A percentile compares a stretch with the other conserved stretches of the same genome.
phyloP scores from a whole-genome alignment of 2,329 filamentous ascomycete species.

The Trichoderma lentiforme region DNA sequence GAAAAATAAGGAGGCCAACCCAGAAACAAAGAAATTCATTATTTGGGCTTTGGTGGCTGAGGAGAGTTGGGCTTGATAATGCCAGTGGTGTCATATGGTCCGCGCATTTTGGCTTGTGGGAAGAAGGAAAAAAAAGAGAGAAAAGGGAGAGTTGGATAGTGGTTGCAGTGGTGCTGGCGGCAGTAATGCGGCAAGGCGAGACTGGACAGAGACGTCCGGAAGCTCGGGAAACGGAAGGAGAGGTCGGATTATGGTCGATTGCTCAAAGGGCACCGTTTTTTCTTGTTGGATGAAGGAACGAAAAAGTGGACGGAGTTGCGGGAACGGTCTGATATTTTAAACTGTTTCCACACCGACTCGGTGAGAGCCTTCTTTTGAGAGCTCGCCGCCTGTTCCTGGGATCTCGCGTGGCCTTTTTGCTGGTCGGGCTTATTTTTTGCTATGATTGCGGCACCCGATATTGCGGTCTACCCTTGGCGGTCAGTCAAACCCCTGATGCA shows the following conservation, averaged over 20 bases:
- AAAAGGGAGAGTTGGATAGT: not conserved
- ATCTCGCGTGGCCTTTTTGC: slow-evolving; percentile 17
- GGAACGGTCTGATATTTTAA: slow-evolving; percentile 19
- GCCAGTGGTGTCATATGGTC: slow-evolving; percentile 39
- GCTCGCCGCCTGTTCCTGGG: slow-evolving; percentile 10
- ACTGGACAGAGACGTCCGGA: not conserved
- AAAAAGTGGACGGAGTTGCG: slow-evolving; percentile 13
- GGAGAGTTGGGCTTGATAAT: slow-evolving; percentile 35
- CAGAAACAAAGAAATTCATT: slow-evolving; percentile 8
- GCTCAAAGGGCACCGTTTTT: slow-evolving; percentile 8
- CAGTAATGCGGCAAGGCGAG: not conserved
- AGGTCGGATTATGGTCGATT: slow-evolving; percentile 6
- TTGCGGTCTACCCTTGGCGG: slow-evolving; percentile 22
- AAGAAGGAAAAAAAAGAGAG: not conserved
- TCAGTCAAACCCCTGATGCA: slow-evolving; percentile 21
- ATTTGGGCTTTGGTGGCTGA: slow-evolving; percentile 35
- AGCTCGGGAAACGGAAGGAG: slow-evolving; percentile 10
- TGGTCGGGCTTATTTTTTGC: slow-evolving; percentile 17
- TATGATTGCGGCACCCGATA: slow-evolving; percentile 15
- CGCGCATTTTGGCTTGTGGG: slow-evolving; percentile 30
- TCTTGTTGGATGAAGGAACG: slow-evolving; percentile 14
- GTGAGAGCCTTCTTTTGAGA: slow-evolving; percentile 12
- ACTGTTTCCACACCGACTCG: slow-evolving; percentile 16
- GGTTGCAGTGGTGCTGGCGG: not conserved
- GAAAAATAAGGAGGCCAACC: not conserved